Evolutionary conservation across 2,329 filamentous ascomycete genomes (phyloP).

Genomic region (Penicillium brasilianum): DNA sequence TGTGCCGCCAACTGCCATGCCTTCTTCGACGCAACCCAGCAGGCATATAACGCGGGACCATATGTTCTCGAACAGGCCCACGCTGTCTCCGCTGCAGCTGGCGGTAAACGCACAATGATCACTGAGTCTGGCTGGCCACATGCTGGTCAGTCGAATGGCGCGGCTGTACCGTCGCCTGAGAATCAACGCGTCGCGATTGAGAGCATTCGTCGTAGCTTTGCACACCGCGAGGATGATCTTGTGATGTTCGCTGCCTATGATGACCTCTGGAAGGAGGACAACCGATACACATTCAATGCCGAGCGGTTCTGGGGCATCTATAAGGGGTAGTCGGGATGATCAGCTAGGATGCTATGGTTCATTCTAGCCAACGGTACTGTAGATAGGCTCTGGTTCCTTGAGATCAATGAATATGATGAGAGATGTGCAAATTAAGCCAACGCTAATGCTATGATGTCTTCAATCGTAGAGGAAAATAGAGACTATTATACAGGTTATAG

Average conservation of each 20-base stretch:
- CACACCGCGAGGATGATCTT: constrained; percentile 47
- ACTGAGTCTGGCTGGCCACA: constrained; percentile 87
- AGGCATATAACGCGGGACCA: constrained; percentile 65
- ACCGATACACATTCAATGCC: constrained; percentile 66
- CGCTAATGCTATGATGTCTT: neutral
- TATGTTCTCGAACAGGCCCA: constrained; percentile 67
- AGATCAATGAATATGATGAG: constrained; percentile 6
- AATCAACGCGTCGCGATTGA: constrained; percentile 70
- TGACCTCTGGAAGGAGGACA: constrained; percentile 76
- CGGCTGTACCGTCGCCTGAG: constrained; percentile 69
- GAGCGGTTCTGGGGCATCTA: constrained; percentile 78
- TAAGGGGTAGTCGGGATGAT: neutral
- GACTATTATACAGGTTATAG: neutral
- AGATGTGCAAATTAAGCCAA: neutral
- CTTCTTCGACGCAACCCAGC: constrained; percentile 74
- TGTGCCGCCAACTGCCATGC: constrained; percentile 82
- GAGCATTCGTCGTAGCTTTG: constrained; percentile 67
- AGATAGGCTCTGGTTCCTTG: constrained; percentile 10
- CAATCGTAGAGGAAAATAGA: neutral
- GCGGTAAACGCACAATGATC: constrained; percentile 69
- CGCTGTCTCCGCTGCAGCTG: constrained; percentile 52
- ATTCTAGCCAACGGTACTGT: neutral
- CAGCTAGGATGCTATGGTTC: neutral
- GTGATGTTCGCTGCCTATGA: constrained; percentile 82
- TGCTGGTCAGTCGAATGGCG: constrained; percentile 67